phyloP scores from a whole-genome alignment of 108 stramenopile species.

The Cyclotella kingstonii region DNA sequence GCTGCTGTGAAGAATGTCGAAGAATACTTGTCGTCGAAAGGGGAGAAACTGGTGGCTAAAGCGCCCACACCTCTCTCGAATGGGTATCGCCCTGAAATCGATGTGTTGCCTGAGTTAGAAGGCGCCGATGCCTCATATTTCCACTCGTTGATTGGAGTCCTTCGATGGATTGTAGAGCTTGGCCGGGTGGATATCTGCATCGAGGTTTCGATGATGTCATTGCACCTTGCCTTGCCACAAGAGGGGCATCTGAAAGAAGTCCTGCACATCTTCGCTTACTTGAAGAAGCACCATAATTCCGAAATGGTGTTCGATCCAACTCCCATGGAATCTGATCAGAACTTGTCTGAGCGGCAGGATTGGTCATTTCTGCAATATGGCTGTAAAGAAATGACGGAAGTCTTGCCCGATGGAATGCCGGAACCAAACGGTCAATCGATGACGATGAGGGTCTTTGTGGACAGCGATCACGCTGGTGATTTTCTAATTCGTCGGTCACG shows the following conservation, averaged over 20 bases:
- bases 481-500: slow-evolving; percentile 46
- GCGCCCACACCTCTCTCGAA: slow-evolving; percentile 12
- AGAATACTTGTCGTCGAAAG: slow-evolving; percentile 1
- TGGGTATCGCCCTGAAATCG: slow-evolving; percentile 34
- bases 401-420: slow-evolving; percentile 17
- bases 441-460: slow-evolving; percentile 40
- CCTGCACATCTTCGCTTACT: slow-evolving; percentile 35
- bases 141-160: slow-evolving; percentile 28
- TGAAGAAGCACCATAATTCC: slow-evolving; percentile 35
- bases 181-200: too few species aligned
- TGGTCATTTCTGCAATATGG: slow-evolving; percentile 2
- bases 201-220: too few species aligned
- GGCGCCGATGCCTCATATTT: slow-evolving; percentile 7
- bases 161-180: too few species aligned
- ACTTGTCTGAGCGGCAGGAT: slow-evolving; percentile 2
- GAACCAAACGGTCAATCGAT: slow-evolving; percentile 6
- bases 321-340: slow-evolving; percentile 39
- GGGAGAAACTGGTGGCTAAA: slow-evolving; percentile 14
- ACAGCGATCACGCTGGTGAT: slow-evolving; percentile 58
- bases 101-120: slow-evolving; percentile 7
- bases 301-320: too few species aligned
- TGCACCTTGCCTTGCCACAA: slow-evolving; percentile 39
- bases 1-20: slow-evolving; percentile 32
- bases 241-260: slow-evolving; percentile 46
- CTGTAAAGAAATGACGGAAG: slow-evolving; percentile 1